phyloP scores from a whole-genome alignment of 2,329 filamentous ascomycete genomes.

The Chaetomium globosum region DNA sequence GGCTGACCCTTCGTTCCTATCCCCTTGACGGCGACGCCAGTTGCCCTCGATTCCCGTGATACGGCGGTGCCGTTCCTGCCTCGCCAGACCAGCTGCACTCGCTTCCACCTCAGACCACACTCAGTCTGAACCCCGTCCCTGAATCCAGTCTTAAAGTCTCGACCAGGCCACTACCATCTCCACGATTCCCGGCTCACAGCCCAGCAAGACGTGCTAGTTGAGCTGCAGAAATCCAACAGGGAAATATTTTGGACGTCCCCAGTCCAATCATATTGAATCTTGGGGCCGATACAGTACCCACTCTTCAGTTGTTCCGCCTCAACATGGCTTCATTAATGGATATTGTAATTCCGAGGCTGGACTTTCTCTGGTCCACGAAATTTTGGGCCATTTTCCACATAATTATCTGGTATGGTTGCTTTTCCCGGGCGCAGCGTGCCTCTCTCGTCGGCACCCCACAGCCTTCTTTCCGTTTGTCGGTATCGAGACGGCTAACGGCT shows the following conservation, averaged over 20 bases:
- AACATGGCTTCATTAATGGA: slow-evolving; percentile 36
- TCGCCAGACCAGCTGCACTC: slow-evolving; percentile 24
- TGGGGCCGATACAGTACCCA: slow-evolving; percentile 5
- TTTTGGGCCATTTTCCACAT: slow-evolving; percentile 50
- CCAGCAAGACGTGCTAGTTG: slow-evolving; percentile 11
- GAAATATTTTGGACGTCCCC: slow-evolving; percentile 1
- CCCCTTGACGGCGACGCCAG: slow-evolving; percentile 15
- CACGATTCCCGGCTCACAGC: slow-evolving; percentile 1
- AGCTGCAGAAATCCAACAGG: slow-evolving; percentile 5
- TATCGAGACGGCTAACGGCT: slow-evolving; percentile 30
- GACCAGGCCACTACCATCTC: background rate
- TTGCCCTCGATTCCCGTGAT: slow-evolving; percentile 23
- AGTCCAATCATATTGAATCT: slow-evolving; percentile 1
- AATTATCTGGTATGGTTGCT: slow-evolving; percentile 49
- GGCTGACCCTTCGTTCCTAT: slow-evolving; percentile 17
- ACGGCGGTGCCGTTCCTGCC: slow-evolving; percentile 31
- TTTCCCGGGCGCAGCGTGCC: slow-evolving; percentile 4
- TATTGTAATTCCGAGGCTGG: slow-evolving; percentile 38
- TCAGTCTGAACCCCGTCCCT: slow-evolving; percentile 16
- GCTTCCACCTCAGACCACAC: slow-evolving; percentile 26
- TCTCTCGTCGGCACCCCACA: background rate
- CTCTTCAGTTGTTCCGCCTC: slow-evolving; percentile 14
- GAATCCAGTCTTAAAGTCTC: background rate
- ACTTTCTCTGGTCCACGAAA: slow-evolving; percentile 48
- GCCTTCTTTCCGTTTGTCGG: background rate